Conservation (phyloP, 140 eudicot genomes). For the Senecio squalidus region DNA sequence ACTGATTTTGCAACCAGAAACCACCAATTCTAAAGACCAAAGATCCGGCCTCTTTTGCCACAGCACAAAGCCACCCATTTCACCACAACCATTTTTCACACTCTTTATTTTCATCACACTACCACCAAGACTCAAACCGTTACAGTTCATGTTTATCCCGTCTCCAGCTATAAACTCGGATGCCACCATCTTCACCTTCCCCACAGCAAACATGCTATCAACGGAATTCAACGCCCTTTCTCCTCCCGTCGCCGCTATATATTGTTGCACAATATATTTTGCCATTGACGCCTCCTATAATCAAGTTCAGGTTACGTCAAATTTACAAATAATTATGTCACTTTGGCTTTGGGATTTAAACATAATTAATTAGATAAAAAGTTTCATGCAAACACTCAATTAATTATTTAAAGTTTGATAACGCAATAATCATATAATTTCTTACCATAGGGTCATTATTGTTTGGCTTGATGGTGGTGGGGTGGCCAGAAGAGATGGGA, state of each 20-base stretch:
- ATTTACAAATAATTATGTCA: background rate
- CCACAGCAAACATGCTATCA: conserved; percentile 86
- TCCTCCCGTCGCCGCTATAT: conserved; percentile 88
- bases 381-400: no score
- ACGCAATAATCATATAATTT: no score
- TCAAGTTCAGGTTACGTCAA: background rate
- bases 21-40: conserved; percentile 85
- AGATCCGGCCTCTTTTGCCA: conserved; percentile 93
- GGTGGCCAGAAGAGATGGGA: conserved; percentile 37
- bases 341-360: no score
- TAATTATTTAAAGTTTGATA: no score
- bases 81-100: conserved; percentile 50
- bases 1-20: conserved; percentile 76
- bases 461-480: conserved; percentile 21
- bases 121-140: conserved; percentile 25
- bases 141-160: conserved; percentile 31
- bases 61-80: conserved; percentile 86
- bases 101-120: conserved; percentile 52
- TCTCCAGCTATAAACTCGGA: conserved; percentile 72
- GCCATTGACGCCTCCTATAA: conserved; percentile 87
- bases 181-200: conserved; percentile 86
- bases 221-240: conserved; percentile 63
- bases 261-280: conserved; percentile 84
- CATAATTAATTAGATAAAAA: no score
- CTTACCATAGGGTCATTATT: conserved; percentile 67